Evolutionary conservation across 1,284 basidiomycete species (phyloP), one percentile per base, ranked within the genome.

Genomic region (Sanghuangporus weigelae): DNA sequence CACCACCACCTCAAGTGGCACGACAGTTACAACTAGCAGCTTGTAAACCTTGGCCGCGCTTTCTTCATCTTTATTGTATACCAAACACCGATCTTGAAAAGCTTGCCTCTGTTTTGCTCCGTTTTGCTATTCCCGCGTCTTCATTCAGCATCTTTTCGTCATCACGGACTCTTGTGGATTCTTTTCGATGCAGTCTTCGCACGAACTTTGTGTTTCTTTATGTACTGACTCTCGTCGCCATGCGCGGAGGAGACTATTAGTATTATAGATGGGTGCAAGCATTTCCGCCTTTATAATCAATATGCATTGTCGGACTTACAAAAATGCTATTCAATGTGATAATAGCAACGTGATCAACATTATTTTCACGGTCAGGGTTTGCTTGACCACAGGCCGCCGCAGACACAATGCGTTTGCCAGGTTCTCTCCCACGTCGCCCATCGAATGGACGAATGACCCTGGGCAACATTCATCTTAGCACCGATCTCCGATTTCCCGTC

Each of bases 401-500:
- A 57, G 4, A 57, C 56, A 38, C 56, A 57, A 31, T 56, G 49
- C 39, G 21, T 54, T n/a, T 39, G 39, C 86, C 85, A 90, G 66
- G 75, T 77, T 66, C 74, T 82, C 71, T 87, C 84, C 86, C 87
- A 91, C 23, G 78, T 74, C 56, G 73, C 75, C 87, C 88, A 89
- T 60, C 76, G 75, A 14, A 73, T 66, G 21, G 82, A 81, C 16
- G 73, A 58, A 58, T 73, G 74, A 10, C 73, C 73, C 51, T 71
- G 68, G 49, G 69, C 60, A 55, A 67, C 71, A 57, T 19, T 48
- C 31, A 72, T 66, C 44, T 72, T 71, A 44, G 75, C 70, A 14
- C 73, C 72, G 8, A 80, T 69, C 60, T 84, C 78, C 4, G 85
- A 84, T 67, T 74, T 78, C 5, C 84, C 85, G 19, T 81, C 84